Conservation (phyloP, 1,284 basidiomycete species). For the Cystobasidiaceae sp. region DNA sequence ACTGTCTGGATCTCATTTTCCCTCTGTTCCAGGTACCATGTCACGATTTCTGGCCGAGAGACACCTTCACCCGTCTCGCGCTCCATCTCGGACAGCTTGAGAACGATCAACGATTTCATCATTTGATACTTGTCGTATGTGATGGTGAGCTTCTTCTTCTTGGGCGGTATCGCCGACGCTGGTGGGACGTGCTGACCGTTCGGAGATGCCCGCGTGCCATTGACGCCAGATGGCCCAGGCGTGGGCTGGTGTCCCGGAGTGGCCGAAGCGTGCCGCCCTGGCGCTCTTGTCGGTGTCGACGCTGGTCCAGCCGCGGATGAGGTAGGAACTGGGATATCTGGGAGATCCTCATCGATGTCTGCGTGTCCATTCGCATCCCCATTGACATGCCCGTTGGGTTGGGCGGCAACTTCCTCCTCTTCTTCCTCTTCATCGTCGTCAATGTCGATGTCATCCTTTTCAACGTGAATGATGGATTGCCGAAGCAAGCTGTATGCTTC, state of each 20-base stretch:
- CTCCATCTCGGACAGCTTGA: constrained; percentile 76
- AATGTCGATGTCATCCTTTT: constrained; percentile 97
- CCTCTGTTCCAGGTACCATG: constrained; percentile 91
- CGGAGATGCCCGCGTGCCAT: constrained; percentile 35
- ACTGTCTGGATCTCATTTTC: constrained; percentile 77
- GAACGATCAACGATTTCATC: constrained; percentile 79
- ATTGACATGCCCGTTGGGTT: constrained; percentile 45
- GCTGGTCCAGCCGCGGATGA: constrained; percentile 44
- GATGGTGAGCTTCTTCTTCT: constrained; percentile 78
- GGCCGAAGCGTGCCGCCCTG: constrained; percentile 32
- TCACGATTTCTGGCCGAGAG: constrained; percentile 81
- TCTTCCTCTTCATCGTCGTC: constrained; percentile 80
- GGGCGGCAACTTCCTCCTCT: constrained; percentile 44
- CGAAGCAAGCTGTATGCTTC: constrained; percentile 90
- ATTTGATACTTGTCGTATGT: constrained; percentile 92
- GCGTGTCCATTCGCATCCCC: constrained; percentile 58
- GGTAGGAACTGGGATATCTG: constrained; percentile 44
- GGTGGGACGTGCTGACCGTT: constrained; percentile 35
- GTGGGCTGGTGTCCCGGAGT: constrained; percentile 26
- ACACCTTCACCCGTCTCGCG: constrained; percentile 68
- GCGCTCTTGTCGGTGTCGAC: constrained; percentile 39
- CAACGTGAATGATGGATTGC: constrained; percentile 98
- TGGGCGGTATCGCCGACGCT: constrained; percentile 41
- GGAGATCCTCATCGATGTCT: constrained; percentile 47
- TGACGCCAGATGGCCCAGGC: constrained; percentile 43